Evolutionary conservation across 2,329 filamentous ascomycete species (phyloP).

Genomic region (Fusarium sp.): DNA sequence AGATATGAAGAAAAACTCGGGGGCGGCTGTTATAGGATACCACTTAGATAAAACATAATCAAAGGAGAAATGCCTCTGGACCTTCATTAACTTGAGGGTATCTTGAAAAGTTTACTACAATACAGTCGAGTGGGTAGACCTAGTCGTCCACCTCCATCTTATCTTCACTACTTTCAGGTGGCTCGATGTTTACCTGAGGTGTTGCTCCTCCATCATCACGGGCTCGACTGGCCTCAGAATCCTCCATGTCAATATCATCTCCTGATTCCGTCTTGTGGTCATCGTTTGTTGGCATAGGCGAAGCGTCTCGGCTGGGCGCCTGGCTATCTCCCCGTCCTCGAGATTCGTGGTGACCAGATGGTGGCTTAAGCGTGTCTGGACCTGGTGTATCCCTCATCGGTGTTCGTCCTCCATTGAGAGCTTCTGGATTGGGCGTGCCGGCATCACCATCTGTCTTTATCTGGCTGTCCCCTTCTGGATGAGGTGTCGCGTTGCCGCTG

Average conservation of each 20-base stretch:
- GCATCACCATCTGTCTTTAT: conserved; percentile 49
- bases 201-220: conserved; percentile 60
- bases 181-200: conserved; percentile 64
- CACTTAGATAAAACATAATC: conserved; percentile 26
- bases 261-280: conserved; percentile 57
- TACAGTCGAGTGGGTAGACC: neutral
- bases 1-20: neutral
- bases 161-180: conserved; percentile 63
- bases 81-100: conserved; percentile 45
- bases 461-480: conserved; percentile 59
- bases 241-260: conserved; percentile 73
- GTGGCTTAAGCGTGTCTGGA: conserved; percentile 47
- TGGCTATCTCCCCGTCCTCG: conserved; percentile 47
- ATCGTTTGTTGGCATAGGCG: conserved; percentile 49
- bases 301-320: conserved; percentile 48
- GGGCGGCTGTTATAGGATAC: conserved; percentile 33
- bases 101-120: conserved; percentile 42
- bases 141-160: conserved; percentile 75
- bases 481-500: conserved; percentile 66
- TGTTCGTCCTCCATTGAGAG: conserved; percentile 52
- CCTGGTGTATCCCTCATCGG: conserved; percentile 51
- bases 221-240: conserved; percentile 55
- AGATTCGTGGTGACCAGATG: conserved; percentile 34
- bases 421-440: conserved; percentile 47
- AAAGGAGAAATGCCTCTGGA: conserved; percentile 21